Base-by-base conservation (phyloP, 306 rosid species). In the Astragalus glycyphyllos region DNA sequence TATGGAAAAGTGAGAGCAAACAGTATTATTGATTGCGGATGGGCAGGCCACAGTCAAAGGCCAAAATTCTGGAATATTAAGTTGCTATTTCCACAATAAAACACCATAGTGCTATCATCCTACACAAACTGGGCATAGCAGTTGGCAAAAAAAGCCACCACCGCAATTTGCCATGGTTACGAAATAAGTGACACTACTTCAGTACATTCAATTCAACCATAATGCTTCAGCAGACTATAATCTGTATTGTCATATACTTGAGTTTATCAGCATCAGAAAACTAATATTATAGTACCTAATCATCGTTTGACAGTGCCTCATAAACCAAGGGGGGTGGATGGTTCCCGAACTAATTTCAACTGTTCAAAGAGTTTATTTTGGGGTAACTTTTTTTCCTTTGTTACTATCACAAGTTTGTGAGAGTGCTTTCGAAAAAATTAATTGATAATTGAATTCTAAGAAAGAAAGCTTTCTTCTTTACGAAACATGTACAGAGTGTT, bases 161-260 rank as follows among this genome's bases (percentile, higher is more conserved):
- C 31, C 31, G 31, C 31, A 26, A 26, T 26, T 26, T 26, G 31
- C 31, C 31, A 26, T 26, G 31, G 31, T 26, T 26, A 4, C 31
- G 11, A 63, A 37, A 46, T 40, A 14, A 13, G 13, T 35, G 37
- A 15, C 29, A 71, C 38, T 11, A 37, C 56, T 78, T 47, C 35
- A 3, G 3, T 40, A 8, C 57, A 37, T 14, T 57, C 78, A 65
- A 41, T 13, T 57, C 78, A 65, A 41, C 13, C 58, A 65, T 26
- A 63, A 57, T 41, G 61, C 31, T 38, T 38, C 40, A 37, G 7
- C 31, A 35, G 47, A 62, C 66, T 61, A 61, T 26, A 53, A 26
- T 53, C 11, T 9, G 14, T 60, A 77, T n/a, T 11, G 32, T 71
- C 53, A 54, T 14, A 51, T 15, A 55, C 45, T 20, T 4, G 58